These are phyloP conservation scores for Lachnellula cervina DNA, from an alignment of 2,329 filamentous ascomycete species.

Conservation along the genomic window DNA sequence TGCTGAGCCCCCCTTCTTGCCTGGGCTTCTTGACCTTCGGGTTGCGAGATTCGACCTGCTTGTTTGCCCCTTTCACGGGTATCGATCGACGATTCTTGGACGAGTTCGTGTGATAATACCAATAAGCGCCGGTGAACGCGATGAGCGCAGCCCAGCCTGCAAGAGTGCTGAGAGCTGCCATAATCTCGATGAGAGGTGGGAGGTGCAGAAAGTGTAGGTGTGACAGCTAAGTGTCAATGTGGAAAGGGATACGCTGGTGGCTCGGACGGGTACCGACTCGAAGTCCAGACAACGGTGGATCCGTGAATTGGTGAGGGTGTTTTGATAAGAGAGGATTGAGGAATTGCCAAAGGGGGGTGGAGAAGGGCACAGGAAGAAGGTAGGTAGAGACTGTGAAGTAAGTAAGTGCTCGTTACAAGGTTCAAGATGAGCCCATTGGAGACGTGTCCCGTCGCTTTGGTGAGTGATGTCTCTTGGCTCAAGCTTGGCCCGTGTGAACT, in stretches of 20 bases:
- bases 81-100: slow-evolving; percentile 17
- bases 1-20: slow-evolving; percentile 22
- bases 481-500: too few species aligned
- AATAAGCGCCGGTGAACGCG: slow-evolving; percentile 28
- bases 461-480: background rate
- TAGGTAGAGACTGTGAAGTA: slow-evolving; percentile 2
- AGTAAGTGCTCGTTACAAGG: background rate
- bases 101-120: background rate
- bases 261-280: background rate
- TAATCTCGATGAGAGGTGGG: slow-evolving; percentile 9
- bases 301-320: background rate
- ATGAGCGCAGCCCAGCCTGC: slow-evolving; percentile 35
- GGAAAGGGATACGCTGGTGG: background rate
- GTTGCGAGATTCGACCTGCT: slow-evolving; percentile 21
- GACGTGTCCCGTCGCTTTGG: slow-evolving; percentile 3
- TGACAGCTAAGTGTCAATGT: background rate
- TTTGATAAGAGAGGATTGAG: background rate
- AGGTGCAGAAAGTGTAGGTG: background rate
- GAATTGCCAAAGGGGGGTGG: background rate
- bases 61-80: slow-evolving; percentile 15
- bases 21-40: slow-evolving; percentile 24
- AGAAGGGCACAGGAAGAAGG: background rate
- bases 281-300: background rate
- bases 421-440: background rate
- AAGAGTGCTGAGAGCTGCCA: slow-evolving; percentile 30